Conservation (phyloP, 2,329 filamentous ascomycete species). For the Ceratocystis lukuohia region DNA sequence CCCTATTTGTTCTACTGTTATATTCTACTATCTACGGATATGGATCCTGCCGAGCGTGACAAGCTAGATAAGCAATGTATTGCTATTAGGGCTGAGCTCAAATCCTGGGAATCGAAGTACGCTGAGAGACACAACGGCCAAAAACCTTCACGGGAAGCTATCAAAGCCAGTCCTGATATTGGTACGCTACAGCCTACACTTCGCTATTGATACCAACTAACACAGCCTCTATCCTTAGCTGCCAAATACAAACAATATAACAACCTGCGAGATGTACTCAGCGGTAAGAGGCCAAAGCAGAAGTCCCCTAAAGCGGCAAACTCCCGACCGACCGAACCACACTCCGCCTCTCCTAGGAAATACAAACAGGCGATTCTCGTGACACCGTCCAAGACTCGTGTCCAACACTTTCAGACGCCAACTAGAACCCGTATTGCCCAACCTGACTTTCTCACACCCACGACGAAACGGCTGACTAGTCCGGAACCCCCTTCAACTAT, state of each 20-base stretch:
- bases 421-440: conserved; percentile 28
- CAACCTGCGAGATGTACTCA: conserved; percentile 45
- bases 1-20: background rate
- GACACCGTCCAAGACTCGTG: conserved; percentile 33
- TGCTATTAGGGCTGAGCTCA: conserved; percentile 53
- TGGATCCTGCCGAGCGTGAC: conserved; percentile 35
- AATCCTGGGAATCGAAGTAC: conserved; percentile 61
- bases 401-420: conserved; percentile 24
- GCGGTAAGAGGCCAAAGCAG: conserved; percentile 36
- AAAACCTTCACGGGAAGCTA: conserved; percentile 61
- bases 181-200: conserved; percentile 34
- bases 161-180: conserved; percentile 58
- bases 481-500: conserved; percentile 47
- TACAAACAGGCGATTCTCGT: conserved; percentile 26
- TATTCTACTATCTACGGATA: conserved; percentile 22
- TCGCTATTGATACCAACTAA: background rate
- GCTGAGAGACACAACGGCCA: conserved; percentile 46
- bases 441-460: conserved; percentile 37
- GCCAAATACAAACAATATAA: conserved; percentile 71
- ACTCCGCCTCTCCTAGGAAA: conserved; percentile 38
- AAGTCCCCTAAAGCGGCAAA: conserved; percentile 24
- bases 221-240: conserved; percentile 25
- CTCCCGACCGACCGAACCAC: conserved; percentile 24
- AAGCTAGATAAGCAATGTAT: conserved; percentile 38
- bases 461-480: conserved; percentile 39